A percentile compares a stretch with the other conserved stretches of the same genome.
These are phyloP conservation scores for Sugiyamaella americana DNA, from an alignment of 805 yeast genomes.

Conservation along the genomic window DNA sequence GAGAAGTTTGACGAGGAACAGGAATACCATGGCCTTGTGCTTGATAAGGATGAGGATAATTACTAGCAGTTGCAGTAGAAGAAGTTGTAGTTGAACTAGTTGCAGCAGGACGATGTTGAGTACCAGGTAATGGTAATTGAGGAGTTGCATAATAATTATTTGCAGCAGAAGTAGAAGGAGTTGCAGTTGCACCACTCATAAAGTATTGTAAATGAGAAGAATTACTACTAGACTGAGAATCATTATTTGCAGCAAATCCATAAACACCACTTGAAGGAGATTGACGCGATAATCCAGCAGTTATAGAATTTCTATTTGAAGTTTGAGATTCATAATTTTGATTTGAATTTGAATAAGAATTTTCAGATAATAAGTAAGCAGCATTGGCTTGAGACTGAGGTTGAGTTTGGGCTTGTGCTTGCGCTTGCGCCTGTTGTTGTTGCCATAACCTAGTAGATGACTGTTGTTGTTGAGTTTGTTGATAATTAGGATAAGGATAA, in stretches of 20 bases:
- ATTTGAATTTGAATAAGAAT: neutral
- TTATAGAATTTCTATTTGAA: neutral
- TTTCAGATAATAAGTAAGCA: neutral
- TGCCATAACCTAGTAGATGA: neutral
- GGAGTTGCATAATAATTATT: neutral
- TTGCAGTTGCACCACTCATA: constrained; percentile 1
- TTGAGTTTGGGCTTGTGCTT: neutral
- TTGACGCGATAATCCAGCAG: constrained; percentile 1
- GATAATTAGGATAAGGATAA: neutral
- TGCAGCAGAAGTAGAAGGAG: neutral
- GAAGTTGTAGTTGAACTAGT: neutral
- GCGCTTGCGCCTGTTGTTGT: constrained; percentile 10
- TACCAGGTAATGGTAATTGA: neutral
- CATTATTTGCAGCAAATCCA: constrained; percentile 3
- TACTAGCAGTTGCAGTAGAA: neutral
- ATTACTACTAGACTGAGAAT: neutral
- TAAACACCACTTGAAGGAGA: constrained; percentile 7
- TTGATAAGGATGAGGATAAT: neutral
- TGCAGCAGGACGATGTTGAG: neutral
- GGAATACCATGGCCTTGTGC: no score
- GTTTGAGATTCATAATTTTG: neutral
- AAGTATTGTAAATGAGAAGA: constrained; percentile 3
- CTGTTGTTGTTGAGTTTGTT: constrained; percentile 12
- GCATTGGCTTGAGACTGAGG: neutral
- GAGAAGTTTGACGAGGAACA: neutral